Percentiles rank a stretch among this genome's conserved stretches.
These are phyloP conservation scores for Xylariales sp. DNA, from an alignment of 2,329 filamentous ascomycete genomes.

Conservation along the genomic window DNA sequence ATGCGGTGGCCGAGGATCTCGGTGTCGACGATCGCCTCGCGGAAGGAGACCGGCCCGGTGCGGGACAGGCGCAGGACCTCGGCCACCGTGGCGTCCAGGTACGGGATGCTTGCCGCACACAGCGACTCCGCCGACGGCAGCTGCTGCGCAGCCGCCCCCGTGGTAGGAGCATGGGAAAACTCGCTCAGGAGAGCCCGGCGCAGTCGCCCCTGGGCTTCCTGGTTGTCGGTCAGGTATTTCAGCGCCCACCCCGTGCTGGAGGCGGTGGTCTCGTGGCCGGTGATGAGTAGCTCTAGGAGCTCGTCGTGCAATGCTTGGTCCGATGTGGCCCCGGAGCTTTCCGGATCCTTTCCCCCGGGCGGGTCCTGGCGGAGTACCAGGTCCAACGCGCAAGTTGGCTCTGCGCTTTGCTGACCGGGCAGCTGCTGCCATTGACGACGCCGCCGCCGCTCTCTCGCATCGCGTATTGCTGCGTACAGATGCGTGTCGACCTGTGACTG, in stretches of 20 bases:
- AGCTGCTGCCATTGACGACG: no score
- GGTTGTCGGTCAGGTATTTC: background rate
- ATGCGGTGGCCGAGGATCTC: background rate
- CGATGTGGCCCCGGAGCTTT: background rate
- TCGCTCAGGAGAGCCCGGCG: background rate
- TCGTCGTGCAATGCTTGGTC: background rate
- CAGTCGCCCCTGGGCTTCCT: background rate
- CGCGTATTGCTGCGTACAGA: background rate
- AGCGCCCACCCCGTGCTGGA: background rate
- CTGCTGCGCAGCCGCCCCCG: background rate
- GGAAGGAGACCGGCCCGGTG: background rate
- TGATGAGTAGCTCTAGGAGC: background rate
- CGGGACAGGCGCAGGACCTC: background rate
- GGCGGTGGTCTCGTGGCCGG: background rate
- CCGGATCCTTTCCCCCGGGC: no score
- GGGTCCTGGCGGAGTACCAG: background rate
- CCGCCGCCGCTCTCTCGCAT: background rate
- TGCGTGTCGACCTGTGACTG: background rate
- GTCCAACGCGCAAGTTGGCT: background rate
- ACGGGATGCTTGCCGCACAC: background rate
- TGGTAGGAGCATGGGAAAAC: no score
- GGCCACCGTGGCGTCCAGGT: background rate
- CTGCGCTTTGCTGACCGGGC: background rate
- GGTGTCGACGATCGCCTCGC: background rate
- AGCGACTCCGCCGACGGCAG: background rate